These are phyloP conservation scores for Taphrina communis DNA, from an alignment of 1,139 yeast species.

Conservation along the genomic window DNA sequence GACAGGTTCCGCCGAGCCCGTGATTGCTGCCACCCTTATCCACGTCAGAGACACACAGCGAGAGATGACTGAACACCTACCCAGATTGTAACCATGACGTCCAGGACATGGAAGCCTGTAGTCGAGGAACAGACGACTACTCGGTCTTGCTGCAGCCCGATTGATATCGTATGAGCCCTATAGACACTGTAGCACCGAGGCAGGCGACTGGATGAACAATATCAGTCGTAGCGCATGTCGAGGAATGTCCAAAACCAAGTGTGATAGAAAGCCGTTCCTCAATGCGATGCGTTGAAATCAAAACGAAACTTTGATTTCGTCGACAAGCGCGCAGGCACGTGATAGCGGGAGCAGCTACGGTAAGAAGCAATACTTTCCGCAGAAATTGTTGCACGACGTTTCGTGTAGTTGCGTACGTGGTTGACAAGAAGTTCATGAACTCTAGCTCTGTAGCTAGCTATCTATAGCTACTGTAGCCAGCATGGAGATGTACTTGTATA, in stretches of 20 bases:
- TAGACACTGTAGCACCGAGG: background rate
- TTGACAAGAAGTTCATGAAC: too few species aligned
- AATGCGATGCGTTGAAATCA: background rate
- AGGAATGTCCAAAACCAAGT: background rate
- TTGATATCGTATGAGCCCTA: background rate
- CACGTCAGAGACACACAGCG: background rate
- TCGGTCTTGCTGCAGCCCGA: background rate
- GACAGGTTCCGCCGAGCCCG: slow-evolving; percentile 97
- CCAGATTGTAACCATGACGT: slow-evolving; percentile 40
- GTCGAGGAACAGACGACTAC: background rate
- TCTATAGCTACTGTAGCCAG: too few species aligned
- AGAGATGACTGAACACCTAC: background rate
- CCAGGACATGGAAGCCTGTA: slow-evolving; percentile 28
- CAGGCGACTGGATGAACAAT: background rate
- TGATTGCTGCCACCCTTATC: slow-evolving; percentile 78
- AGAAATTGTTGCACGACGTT: too few species aligned
- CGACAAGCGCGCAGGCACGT: too few species aligned
- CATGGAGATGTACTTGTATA: too few species aligned
- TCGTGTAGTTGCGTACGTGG: too few species aligned
- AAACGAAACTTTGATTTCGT: background rate
- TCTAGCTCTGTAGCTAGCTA: too few species aligned
- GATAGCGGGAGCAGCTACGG: too few species aligned
- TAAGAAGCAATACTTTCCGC: too few species aligned
- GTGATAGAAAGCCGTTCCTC: background rate
- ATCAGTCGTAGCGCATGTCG: background rate